Base-by-base conservation (phyloP, 1,284 basidiomycete genomes). In the Laetiporus sulphureus region DNA sequence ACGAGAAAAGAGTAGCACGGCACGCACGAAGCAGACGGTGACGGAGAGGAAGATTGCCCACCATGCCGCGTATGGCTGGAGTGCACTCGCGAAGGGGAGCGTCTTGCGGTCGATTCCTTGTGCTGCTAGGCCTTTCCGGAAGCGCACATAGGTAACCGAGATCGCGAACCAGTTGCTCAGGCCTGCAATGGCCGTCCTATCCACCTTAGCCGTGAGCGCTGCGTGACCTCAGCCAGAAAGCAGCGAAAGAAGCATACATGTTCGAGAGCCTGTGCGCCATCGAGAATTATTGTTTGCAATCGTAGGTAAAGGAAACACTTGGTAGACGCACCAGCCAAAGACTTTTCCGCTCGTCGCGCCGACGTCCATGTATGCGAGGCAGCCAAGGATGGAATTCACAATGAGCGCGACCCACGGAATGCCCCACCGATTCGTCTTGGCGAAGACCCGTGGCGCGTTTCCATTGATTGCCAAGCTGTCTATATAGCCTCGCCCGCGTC, bases 111-210 rank as follows among this genome's bases (percentile, higher is more conserved):
- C 71, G 48, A 80, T 74, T 19, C 85, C 84, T 57, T 94, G 91
- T 1, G 64, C 79, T 56, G 82, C 80, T 59, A 86, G 59, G 31
- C 89, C 91, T 5, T 67, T 58, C 58, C 88, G 71, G 70, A 94
- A 94, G 29, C 86, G 79, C 43, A 90, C 61, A 61, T 91, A 91
- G 5, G 83, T 87, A 40, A 91, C 51, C 29, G 70, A 71, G 56
- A 94, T 94, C 47, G 81, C 86, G 55, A 86, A 82, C 91, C 91
- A 95, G 10, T 85, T 86, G 66, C 89, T 71, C 42, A 85, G 61
- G 32, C 83, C 83, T 6, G 73, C 69, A 16, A 78, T 56, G 25
- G 75, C 54, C 18, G 77, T 84, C 81, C 60, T 54, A 32, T 1
- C 13, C 16, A 37, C 29, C 37, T 24, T 20, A 6, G 20, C n/a